Conservation (phyloP, 306 rosid species). For the Lithocarpus polystachyus region DNA sequence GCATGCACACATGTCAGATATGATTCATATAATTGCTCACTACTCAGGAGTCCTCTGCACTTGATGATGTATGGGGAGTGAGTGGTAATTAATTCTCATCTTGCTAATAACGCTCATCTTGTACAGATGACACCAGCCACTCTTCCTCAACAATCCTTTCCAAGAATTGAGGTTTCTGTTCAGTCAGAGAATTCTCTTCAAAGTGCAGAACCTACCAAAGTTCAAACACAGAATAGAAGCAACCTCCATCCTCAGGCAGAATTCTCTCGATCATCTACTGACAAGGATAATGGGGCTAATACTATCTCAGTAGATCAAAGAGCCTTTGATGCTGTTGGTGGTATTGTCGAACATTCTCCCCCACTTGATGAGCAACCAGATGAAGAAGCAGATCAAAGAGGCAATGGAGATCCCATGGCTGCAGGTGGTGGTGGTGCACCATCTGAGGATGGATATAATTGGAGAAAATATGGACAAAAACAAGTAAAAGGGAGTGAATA, state of each 20-base stretch:
- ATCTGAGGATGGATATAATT: conserved; percentile 86
- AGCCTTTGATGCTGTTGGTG: conserved; percentile 42
- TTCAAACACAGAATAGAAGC: conserved; percentile 45
- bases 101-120: conserved; percentile 22
- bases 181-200: conserved; percentile 60
- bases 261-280: conserved; percentile 37
- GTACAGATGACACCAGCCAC: conserved; percentile 50
- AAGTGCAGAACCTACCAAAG: conserved; percentile 42
- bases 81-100: conserved; percentile 15
- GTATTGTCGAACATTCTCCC: conserved; percentile 46
- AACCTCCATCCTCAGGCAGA: conserved; percentile 52
- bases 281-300: conserved; percentile 43
- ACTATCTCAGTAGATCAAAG: conserved; percentile 38
- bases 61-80: background rate
- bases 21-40: conserved; percentile 8
- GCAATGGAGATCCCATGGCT: conserved; percentile 53
- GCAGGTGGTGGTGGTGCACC: conserved; percentile 62
- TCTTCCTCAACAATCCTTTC: conserved; percentile 50
- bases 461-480: conserved; percentile 98
- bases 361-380: conserved; percentile 66
- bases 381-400: conserved; percentile 73
- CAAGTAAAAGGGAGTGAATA: conserved; percentile 96
- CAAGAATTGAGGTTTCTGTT: conserved; percentile 50
- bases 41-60: background rate
- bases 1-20: conserved; percentile 3